Percentiles rank a stretch among this genome's conserved stretches.
phyloP scores from a whole-genome alignment of 2,329 filamentous ascomycete species.

The Aspergillus ochraceus region DNA sequence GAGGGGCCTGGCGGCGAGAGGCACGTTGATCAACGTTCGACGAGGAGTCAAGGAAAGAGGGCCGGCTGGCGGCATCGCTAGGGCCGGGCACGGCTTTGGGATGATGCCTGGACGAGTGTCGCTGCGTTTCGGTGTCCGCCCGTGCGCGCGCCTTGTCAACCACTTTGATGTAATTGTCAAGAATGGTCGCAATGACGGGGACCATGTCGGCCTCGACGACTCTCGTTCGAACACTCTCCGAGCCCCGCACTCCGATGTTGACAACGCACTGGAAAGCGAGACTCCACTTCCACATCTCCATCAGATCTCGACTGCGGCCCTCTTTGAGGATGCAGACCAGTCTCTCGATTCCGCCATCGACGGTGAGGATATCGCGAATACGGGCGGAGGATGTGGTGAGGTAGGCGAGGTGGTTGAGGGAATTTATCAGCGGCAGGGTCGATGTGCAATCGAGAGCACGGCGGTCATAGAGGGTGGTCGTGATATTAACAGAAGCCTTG shows the following conservation, averaged over 20 bases:
- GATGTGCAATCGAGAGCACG: conserved; percentile 97
- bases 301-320: conserved; percentile 94
- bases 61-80: conserved; percentile 29
- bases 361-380: conserved; percentile 94
- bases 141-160: conserved; percentile 88
- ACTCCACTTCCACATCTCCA: conserved; percentile 99
- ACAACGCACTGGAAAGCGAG: conserved; percentile 98
- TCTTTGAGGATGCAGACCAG: conserved; percentile 98
- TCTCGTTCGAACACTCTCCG: conserved; percentile 87
- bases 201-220: conserved; percentile 99
- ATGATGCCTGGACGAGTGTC: conserved; percentile 34
- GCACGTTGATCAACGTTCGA: conserved; percentile 59
- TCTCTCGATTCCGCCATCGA: conserved; percentile 96
- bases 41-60: conserved; percentile 48
- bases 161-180: conserved; percentile 97
- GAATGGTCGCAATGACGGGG: conserved; percentile 94
- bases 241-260: conserved; percentile 95
- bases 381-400: conserved; percentile 96
- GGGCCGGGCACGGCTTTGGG: conserved; percentile 29
- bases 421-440: conserved; percentile 96
- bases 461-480: conserved; percentile 95
- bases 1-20: conserved; percentile 75
- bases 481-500: conserved; percentile 98
- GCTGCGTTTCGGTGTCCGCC: conserved; percentile 74
- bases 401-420: conserved; percentile 96